Conservation (phyloP, 2,329 filamentous ascomycete genomes). For the Alternaria arbusti region DNA sequence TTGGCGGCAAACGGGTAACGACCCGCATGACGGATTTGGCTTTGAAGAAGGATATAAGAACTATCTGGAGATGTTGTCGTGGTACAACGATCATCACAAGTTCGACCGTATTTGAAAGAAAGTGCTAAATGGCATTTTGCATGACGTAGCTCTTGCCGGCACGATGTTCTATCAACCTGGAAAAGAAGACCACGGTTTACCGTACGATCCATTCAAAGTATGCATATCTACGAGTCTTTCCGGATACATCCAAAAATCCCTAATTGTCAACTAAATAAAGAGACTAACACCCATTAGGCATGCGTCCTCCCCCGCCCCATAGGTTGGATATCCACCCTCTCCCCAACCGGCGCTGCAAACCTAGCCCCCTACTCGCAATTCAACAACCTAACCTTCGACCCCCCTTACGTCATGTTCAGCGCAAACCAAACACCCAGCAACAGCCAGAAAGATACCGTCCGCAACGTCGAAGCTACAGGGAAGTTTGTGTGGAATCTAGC, state of each 20-base stretch:
- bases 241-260: too few species aligned
- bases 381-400: conserved; percentile 68
- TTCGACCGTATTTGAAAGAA: too few species aligned
- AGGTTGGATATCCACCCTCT: conserved; percentile 67
- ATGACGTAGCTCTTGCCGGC: too few species aligned
- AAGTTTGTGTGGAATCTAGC: conserved; percentile 67
- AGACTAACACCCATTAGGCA: conserved; percentile 40
- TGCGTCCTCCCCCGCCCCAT: conserved; percentile 68
- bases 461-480: conserved; percentile 63
- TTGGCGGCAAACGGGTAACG: neutral
- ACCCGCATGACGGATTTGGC: neutral
- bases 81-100: too few species aligned
- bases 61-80: neutral
- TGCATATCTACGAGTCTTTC: neutral
- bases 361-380: conserved; percentile 68
- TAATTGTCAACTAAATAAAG: too few species aligned
- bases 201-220: conserved; percentile 64
- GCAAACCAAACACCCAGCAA: conserved; percentile 60
- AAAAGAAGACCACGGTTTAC: conserved; percentile 59
- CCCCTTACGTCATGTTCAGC: conserved; percentile 68
- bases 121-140: too few species aligned
- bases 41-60: neutral
- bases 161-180: conserved; percentile 60
- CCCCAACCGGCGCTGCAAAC: conserved; percentile 57
- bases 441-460: conserved; percentile 62